Conservation (phyloP, 352 stramenopile species). For the Globisporangium emineosum region DNA sequence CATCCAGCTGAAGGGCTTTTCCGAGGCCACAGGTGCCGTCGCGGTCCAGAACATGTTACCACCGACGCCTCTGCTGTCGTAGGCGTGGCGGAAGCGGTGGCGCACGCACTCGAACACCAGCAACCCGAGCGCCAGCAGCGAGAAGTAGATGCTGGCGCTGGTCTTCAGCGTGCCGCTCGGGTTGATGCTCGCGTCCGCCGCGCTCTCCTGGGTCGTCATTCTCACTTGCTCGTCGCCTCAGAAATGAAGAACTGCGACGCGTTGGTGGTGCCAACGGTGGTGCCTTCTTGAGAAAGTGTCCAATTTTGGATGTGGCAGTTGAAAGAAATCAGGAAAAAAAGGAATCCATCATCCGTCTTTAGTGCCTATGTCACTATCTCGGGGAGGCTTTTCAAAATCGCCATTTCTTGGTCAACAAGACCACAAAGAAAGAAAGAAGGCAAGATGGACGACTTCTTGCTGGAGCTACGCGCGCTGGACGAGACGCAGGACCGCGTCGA, state of each 20-base stretch:
- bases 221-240: not conserved
- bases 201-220: conserved; percentile 48
- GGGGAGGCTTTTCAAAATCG: not conserved
- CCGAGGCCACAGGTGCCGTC: not conserved
- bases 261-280: not conserved
- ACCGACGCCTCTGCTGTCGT: conserved; percentile 42
- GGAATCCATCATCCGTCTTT: conserved; percentile 1
- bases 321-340: not conserved
- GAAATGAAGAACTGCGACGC: not conserved
- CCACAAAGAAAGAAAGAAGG: not conserved
- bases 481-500: conserved; percentile 83
- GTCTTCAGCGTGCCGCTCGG: conserved; percentile 70
- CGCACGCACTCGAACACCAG: conserved; percentile 64
- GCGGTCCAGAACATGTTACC: conserved; percentile 31
- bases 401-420: not conserved
- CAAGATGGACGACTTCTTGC: conserved; percentile 69
- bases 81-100: conserved; percentile 45
- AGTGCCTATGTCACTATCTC: not conserved
- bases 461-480: conserved; percentile 74
- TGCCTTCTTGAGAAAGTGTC: not conserved
- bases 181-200: conserved; percentile 46
- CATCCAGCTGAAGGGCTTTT: conserved; percentile 54
- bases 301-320: conserved; percentile 7
- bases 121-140: conserved; percentile 41
- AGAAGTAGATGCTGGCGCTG: conserved; percentile 62